Evolutionary conservation across 1,284 basidiomycete genomes (phyloP).

Genomic region (Boletellus sp.): DNA sequence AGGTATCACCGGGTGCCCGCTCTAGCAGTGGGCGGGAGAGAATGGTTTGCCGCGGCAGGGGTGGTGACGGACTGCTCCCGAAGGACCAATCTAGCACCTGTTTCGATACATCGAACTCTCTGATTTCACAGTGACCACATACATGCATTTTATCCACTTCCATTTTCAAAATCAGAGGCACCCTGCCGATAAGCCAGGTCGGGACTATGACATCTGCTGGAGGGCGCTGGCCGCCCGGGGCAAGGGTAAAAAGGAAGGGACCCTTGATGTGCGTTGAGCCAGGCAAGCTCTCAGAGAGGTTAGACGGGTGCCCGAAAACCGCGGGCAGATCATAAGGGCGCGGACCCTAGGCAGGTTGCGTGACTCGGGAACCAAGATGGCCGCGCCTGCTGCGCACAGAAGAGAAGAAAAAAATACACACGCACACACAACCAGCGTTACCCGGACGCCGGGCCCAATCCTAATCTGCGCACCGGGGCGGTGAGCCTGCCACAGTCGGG

Average conservation of each 20-base stretch:
- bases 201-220: too few relatives aligned
- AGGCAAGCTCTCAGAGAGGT: neutral
- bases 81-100: slow-evolving; percentile 30
- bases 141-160: slow-evolving; percentile 7
- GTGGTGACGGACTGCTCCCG: slow-evolving; percentile 25
- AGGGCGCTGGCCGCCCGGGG: too few relatives aligned
- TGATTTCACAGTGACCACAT: slow-evolving; percentile 29
- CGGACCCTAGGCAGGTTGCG: slow-evolving; percentile 21
- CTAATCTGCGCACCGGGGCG: too few relatives aligned
- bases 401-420: too few relatives aligned
- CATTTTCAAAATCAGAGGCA: slow-evolving; percentile 12
- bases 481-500: too few relatives aligned
- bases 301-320: neutral
- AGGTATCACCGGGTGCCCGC: slow-evolving; percentile 26
- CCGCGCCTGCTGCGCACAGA: too few relatives aligned
- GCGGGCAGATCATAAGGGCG: slow-evolving; percentile 1
- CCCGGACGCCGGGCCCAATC: too few relatives aligned
- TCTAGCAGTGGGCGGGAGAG: slow-evolving; percentile 33
- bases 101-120: slow-evolving; percentile 19
- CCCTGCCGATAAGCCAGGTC: too few relatives aligned
- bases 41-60: slow-evolving; percentile 15
- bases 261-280: slow-evolving; percentile 16
- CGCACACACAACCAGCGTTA: too few relatives aligned
- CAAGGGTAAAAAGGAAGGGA: neutral
- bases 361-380: neutral